phyloP scores from a whole-genome alignment of 208 protist species.

The Strigomonas galati region DNA sequence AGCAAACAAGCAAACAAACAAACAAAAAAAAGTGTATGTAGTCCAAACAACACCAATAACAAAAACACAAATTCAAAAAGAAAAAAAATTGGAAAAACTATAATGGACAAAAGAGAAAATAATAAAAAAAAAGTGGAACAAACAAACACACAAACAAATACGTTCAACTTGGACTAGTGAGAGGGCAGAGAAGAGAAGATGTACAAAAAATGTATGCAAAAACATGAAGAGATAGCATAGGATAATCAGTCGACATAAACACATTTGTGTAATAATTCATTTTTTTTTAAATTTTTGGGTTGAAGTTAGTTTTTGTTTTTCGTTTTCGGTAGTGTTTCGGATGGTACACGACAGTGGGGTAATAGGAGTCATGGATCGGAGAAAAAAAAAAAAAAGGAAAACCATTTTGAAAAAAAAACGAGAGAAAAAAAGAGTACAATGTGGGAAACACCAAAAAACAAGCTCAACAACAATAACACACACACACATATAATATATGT shows the following conservation, averaged over 20 bases:
- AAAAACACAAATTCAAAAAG: conserved; percentile 1
- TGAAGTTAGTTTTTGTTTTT: conserved; percentile 4
- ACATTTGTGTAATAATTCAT: background rate
- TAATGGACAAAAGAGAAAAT: conserved; percentile 9
- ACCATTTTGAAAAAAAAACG: background rate
- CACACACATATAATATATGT: too few species aligned
- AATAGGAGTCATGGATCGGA: background rate
- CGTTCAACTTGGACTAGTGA: background rate
- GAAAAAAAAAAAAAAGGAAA: too few species aligned
- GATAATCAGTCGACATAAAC: too few species aligned
- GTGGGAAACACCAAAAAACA: background rate
- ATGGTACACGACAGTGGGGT: background rate
- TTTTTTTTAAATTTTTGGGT: background rate
- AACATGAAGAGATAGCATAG: background rate
- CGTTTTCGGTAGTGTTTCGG: background rate
- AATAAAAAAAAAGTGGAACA: conserved; percentile 7
- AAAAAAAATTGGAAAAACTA: conserved; percentile 2
- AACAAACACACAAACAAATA: background rate
- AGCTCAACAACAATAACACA: too few species aligned
- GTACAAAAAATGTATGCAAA: background rate
- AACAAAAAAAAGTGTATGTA: conserved; percentile 5
- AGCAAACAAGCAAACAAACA: conserved; percentile 17
- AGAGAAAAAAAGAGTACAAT: background rate
- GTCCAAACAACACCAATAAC: conserved; percentile 1
- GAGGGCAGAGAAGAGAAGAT: background rate